phyloP scores from a whole-genome alignment of 176 grass and related monocot genomes.

The Triticum urartu region DNA sequence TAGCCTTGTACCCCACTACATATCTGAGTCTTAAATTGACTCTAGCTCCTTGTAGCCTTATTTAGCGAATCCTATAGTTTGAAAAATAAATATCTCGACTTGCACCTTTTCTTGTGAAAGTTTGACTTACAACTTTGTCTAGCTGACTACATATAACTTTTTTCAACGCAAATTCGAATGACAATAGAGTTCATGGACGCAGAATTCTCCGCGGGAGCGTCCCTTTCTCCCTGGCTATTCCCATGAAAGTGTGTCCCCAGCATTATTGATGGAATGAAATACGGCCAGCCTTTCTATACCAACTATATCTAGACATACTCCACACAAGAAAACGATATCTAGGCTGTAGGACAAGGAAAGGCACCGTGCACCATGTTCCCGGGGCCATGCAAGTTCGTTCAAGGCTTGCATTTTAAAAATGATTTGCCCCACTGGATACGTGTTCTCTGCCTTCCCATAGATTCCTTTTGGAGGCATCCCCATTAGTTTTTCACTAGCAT shows the following conservation, averaged over 20 bases:
- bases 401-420: constrained; percentile 25
- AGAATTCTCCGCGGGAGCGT: not conserved
- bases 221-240: not conserved
- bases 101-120: too few relatives aligned
- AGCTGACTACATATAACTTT: too few relatives aligned
- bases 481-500: constrained; percentile 3
- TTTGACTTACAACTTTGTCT: too few relatives aligned
- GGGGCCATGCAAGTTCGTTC: constrained; percentile 8
- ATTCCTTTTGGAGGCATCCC: constrained; percentile 47
- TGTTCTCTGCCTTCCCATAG: constrained; percentile 37
- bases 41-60: not conserved
- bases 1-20: not conserved
- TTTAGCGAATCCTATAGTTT: not conserved
- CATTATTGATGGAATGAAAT: constrained; percentile 4
- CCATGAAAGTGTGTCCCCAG: not conserved
- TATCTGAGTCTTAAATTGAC: not conserved
- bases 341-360: constrained; percentile 31
- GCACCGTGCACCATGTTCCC: constrained; percentile 42
- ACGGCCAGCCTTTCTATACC: not conserved
- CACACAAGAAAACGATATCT: not conserved
- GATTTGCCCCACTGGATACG: constrained; percentile 38
- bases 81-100: not conserved
- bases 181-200: not conserved
- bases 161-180: too few relatives aligned
- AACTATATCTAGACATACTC: constrained; percentile 9